Evolutionary conservation across 768 basidiomycete genomes (phyloP).

Genomic region (Calocera viscosa): DNA sequence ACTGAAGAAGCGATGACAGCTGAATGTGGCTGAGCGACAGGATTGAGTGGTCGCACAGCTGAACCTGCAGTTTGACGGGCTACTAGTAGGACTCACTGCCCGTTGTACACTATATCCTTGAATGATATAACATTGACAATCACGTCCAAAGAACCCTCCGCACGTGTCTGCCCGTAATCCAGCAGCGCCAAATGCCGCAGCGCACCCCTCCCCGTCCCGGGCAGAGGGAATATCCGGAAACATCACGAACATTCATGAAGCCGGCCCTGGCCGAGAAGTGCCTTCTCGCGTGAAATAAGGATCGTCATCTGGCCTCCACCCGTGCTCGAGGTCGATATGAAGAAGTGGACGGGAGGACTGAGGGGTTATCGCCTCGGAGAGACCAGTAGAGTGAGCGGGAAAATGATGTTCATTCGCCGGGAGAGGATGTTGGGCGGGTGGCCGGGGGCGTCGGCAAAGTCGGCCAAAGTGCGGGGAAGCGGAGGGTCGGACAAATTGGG

Average conservation of each 20-base stretch:
- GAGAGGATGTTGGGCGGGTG: background rate
- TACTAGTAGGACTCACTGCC: too few species aligned
- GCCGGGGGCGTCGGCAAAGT: background rate
- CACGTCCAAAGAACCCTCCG: background rate
- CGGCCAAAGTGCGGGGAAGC: background rate
- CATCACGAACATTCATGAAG: conserved; percentile 2
- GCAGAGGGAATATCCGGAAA: background rate
- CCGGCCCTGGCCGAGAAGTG: background rate
- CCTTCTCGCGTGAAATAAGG: background rate
- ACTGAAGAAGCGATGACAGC: too few species aligned
- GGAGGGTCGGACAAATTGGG: background rate
- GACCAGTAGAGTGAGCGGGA: background rate
- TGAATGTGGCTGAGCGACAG: too few species aligned
- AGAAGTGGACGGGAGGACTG: too few species aligned
- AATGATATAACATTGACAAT: too few species aligned
- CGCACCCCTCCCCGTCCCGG: background rate
- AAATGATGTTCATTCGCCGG: background rate
- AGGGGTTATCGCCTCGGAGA: background rate
- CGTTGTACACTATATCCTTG: too few species aligned
- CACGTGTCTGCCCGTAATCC: background rate
- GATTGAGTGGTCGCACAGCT: too few species aligned
- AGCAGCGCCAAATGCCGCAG: background rate
- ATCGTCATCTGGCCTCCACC: background rate
- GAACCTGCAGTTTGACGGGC: too few species aligned
- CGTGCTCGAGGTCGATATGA: background rate